phyloP scores from a whole-genome alignment of 306 rosid genomes.

The Sechiopsis laciniata region DNA sequence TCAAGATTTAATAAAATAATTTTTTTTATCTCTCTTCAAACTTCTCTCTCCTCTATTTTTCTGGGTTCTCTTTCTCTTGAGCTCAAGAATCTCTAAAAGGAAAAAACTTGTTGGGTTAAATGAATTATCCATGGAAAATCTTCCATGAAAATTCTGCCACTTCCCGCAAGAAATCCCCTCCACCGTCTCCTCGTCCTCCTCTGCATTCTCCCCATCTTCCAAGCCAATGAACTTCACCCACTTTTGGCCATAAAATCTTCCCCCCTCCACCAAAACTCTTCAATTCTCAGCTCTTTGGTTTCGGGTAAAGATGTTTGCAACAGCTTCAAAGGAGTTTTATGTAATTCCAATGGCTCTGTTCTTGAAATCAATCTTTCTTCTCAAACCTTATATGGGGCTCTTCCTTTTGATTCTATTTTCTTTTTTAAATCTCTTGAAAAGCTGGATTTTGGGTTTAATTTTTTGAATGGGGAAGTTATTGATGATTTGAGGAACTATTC shows the following conservation, averaged over 20 bases:
- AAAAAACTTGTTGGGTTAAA: no score
- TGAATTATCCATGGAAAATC: no score
- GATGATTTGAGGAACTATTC: conserved; percentile 51
- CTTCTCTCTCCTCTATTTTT: no score
- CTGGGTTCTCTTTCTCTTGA: no score
- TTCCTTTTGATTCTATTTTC: conserved; percentile 60
- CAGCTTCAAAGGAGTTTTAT: conserved; percentile 50
- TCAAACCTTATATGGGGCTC: conserved; percentile 39
- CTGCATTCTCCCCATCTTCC: conserved; percentile 28
- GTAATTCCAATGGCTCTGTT: conserved; percentile 48
- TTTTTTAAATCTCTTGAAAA: no score
- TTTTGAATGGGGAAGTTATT: conserved; percentile 38
- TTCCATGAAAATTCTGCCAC: not conserved
- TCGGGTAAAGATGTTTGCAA: conserved; percentile 34
- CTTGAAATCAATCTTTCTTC: conserved; percentile 49
- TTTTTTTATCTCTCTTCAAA: no score
- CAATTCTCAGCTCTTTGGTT: conserved; percentile 50
- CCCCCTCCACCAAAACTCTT: conserved; percentile 37
- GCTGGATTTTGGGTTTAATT: conserved; percentile 45
- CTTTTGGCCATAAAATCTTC: conserved; percentile 44
- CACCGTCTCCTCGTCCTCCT: conserved; percentile 23
- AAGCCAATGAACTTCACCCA: conserved; percentile 39
- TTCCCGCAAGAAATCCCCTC: not conserved
- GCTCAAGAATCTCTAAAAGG: no score
- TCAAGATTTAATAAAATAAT: no score